phyloP scores from a whole-genome alignment of 441 rosid genomes.

The Populus hybrid region DNA sequence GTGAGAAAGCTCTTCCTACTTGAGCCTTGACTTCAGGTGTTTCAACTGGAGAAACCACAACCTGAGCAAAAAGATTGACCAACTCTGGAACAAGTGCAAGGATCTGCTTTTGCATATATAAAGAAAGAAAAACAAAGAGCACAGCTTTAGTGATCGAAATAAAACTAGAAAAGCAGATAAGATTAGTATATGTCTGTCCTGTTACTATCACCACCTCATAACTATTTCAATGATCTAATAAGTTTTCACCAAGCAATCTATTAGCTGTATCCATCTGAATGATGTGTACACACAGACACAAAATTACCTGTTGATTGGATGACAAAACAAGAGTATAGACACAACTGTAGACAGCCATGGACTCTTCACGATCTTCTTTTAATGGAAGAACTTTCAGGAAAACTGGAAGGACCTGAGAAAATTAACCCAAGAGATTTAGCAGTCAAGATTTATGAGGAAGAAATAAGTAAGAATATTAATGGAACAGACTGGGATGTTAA shows the following conservation, averaged over 20 bases:
- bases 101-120: constrained; percentile 45
- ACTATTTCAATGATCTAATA: neutral
- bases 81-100: constrained; percentile 77
- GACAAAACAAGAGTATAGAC: constrained; percentile 74
- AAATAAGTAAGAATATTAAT: neutral
- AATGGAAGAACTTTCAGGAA: constrained; percentile 88
- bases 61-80: constrained; percentile 87
- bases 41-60: constrained; percentile 75
- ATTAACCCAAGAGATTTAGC: constrained; percentile 3
- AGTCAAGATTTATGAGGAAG: neutral
- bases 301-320: constrained; percentile 75
- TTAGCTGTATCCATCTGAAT: neutral
- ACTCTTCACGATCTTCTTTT: constrained; percentile 97
- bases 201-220: neutral
- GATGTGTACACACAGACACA: neutral
- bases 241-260: neutral
- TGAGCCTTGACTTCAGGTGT: constrained; percentile 82
- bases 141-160: neutral
- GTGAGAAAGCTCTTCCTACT: constrained; percentile 84
- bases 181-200: neutral
- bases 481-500: constrained; percentile 21
- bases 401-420: constrained; percentile 83
- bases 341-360: constrained; percentile 85
- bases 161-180: neutral
- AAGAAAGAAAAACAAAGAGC: constrained; percentile 11